These are phyloP conservation scores for Pugionium dolabratum DNA, from an alignment of 345 rosid species.

Conservation along the genomic window DNA sequence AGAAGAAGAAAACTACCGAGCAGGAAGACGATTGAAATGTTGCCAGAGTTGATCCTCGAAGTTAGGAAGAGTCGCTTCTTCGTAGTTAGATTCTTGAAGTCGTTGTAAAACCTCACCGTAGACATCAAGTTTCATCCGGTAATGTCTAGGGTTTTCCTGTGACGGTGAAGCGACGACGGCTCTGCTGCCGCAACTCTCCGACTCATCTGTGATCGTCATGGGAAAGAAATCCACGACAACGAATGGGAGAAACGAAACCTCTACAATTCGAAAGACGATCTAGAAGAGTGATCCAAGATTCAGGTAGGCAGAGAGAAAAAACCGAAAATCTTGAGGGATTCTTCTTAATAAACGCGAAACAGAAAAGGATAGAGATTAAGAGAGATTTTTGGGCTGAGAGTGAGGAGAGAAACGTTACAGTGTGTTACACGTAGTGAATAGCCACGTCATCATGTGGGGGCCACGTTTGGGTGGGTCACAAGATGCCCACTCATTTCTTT, in stretches of 20 bases:
- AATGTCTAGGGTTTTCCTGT: slow-evolving; percentile 63
- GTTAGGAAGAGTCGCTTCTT: slow-evolving; percentile 66
- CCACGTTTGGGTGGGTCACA: slow-evolving; percentile 29
- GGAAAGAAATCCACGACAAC: neutral
- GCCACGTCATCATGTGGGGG: slow-evolving; percentile 39
- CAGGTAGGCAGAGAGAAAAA: neutral
- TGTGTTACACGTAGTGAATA: slow-evolving; percentile 33
- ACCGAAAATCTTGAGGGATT: slow-evolving; percentile 9
- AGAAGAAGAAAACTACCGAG: slow-evolving; percentile 49
- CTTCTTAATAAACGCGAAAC: slow-evolving; percentile 3
- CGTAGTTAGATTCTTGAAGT: slow-evolving; percentile 65
- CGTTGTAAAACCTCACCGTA: slow-evolving; percentile 74
- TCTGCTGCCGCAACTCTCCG: slow-evolving; percentile 91
- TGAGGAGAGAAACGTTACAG: slow-evolving; percentile 32
- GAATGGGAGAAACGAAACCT: slow-evolving; percentile 17
- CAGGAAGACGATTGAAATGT: slow-evolving; percentile 90
- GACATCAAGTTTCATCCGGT: slow-evolving; percentile 80
- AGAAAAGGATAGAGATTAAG: slow-evolving; percentile 6
- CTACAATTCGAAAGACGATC: neutral
- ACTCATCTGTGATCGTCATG: slow-evolving; percentile 82
- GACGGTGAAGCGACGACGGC: slow-evolving; percentile 54
- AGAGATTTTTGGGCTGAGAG: neutral
- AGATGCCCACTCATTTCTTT: slow-evolving; percentile 11
- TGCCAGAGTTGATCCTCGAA: slow-evolving; percentile 91
- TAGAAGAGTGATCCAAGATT: slow-evolving; percentile 12